Conservation (phyloP, 306 rosid genomes). For the Glycine tomentella region DNA sequence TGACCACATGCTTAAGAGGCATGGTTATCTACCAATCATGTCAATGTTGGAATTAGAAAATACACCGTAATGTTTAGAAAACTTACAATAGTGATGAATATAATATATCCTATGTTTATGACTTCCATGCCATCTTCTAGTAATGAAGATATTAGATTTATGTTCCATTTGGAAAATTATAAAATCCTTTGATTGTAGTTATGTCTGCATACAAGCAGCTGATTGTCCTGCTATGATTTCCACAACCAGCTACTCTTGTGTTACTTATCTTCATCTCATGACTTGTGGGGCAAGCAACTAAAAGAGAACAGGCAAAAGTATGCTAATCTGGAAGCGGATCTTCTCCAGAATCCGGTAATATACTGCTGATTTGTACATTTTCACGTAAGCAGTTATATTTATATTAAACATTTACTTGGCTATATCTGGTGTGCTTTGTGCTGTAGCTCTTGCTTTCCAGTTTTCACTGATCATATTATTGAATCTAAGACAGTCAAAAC, state of each 20-base stretch:
- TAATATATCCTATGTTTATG: neutral
- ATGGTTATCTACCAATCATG: no score
- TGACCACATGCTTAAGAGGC: no score
- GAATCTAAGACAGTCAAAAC: no score
- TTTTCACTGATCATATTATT: no score
- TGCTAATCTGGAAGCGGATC: slow-evolving; percentile 65
- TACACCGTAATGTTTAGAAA: no score
- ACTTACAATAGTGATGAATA: no score
- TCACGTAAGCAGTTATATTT: slow-evolving; percentile 41
- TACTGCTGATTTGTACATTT: no score
- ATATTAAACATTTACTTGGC: no score
- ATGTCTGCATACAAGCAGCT: slow-evolving; percentile 35
- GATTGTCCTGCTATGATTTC: slow-evolving; percentile 53
- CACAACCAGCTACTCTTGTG: slow-evolving; percentile 76
- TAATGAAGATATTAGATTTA: neutral
- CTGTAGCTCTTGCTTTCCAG: no score
- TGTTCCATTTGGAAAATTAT: slow-evolving; percentile 24
- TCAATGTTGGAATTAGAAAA: no score
- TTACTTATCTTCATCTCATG: slow-evolving; percentile 72
- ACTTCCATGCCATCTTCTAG: neutral
- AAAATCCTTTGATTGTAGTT: slow-evolving; percentile 33
- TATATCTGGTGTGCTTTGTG: no score
- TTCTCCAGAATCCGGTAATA: no score
- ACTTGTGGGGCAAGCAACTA: slow-evolving; percentile 70
- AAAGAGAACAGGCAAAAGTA: slow-evolving; percentile 65